Evolutionary conservation across 768 basidiomycete genomes (phyloP), one percentile per base, ranked within the genome.

Genomic region (Piloderma croceum): DNA sequence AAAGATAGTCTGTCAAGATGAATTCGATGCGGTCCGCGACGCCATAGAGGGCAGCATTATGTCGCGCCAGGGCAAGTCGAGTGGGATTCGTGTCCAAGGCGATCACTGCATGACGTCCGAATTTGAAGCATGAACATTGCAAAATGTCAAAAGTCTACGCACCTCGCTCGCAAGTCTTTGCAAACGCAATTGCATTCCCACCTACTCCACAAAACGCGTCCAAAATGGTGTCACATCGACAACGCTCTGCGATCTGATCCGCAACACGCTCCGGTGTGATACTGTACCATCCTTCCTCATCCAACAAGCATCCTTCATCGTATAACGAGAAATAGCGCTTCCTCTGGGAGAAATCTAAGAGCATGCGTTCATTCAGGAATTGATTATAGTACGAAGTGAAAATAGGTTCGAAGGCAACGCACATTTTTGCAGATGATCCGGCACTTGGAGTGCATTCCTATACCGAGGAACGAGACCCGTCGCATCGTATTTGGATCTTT

Each of bases 121-220:
- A 6, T 31, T 33, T 29, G 15, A 29, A 9, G 15, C 27, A 24
- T 21, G 11, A 9, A 4, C 12, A 15, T 27, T 31, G 9, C 6
- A 21, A 37, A 13, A 6, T 22, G 7, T 20, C 36, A 12, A 24
- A 32, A 27, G 19, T 17, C 9, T 1, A 60, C 82, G 44, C 53
- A 96, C 94, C 94, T 61, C 87, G 67, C 58, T 94, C 87, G 64
- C 96, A 99, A 3, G 92, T 96, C 58, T 84, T 79, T 3, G 96
- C 96, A 61, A 99, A 97, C 3, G 92, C 90, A 42, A 99, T 98
- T 1, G 94, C 79, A 54, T 99, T 99, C 12, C 94, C 96, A 20
- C 96, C 96, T 0, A 98, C 93, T 1, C 96, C 96, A 54, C 93
- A 97, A 59, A 98, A 99, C 1, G 92, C 90, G 56, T 98, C 96